These are phyloP conservation scores for Styphnolobium japonicum DNA, from an alignment of 306 rosid genomes.

Conservation along the genomic window DNA sequence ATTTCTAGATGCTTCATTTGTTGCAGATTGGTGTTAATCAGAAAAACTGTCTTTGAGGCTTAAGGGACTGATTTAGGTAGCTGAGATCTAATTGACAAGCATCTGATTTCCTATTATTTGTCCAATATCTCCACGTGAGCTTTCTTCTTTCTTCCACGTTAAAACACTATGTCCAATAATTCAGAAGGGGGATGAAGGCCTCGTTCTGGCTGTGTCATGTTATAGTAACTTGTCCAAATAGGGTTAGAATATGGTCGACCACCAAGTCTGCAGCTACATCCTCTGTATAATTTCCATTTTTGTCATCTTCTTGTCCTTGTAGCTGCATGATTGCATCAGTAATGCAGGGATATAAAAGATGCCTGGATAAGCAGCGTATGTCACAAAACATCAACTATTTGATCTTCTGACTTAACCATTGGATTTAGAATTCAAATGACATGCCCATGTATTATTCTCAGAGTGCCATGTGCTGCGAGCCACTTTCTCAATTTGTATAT, in stretches of 20 bases:
- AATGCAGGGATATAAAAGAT: background rate
- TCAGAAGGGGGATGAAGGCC: background rate
- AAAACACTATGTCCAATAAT: conserved; percentile 25
- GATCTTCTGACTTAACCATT: background rate
- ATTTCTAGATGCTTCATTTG: background rate
- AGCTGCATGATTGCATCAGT: conserved; percentile 22
- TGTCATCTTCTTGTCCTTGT: background rate
- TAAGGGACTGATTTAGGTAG: conserved; percentile 37
- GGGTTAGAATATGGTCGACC: background rate
- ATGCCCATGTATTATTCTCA: background rate
- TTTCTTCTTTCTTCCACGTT: background rate
- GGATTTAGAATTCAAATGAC: background rate
- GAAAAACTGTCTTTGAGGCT: background rate
- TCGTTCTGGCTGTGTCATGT: conserved; percentile 20
- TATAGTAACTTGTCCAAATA: background rate
- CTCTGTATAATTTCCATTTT: background rate
- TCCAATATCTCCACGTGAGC: background rate
- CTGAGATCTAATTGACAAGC: conserved; percentile 31
- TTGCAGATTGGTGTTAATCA: background rate
- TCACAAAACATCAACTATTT: background rate
- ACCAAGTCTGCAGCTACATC: background rate
- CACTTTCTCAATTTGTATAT: conserved; percentile 3
- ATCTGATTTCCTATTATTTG: conserved; percentile 31
- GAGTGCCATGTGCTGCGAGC: background rate
- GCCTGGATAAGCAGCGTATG: conserved; percentile 2